These are phyloP conservation scores for Acaromyces ingoldii DNA, from an alignment of 1,284 basidiomycete species.

Conservation along the genomic window DNA sequence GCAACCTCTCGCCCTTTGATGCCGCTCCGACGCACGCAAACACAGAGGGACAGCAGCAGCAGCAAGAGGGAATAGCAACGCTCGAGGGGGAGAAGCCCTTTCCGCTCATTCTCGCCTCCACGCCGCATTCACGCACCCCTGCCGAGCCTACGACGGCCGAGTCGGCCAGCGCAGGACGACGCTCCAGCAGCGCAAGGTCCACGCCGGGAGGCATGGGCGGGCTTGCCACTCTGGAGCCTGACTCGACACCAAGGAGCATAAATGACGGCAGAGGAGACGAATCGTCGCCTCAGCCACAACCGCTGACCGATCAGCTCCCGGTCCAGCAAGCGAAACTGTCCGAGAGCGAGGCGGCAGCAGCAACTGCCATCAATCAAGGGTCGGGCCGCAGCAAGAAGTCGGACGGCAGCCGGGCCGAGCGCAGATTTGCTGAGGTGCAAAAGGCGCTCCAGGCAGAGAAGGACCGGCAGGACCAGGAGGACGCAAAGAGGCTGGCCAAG, in stretches of 20 bases:
- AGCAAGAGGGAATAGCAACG: constrained; percentile 20
- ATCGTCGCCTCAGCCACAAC: neutral
- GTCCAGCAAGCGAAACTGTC: neutral
- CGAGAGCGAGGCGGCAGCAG: neutral
- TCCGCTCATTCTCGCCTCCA: neutral
- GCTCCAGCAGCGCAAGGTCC: constrained; percentile 16
- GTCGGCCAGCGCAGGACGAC: neutral
- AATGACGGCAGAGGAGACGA: too few relatives aligned
- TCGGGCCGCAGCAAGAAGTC: neutral
- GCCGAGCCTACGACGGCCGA: constrained; percentile 6
- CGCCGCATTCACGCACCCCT: neutral
- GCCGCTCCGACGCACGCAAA: too few relatives aligned
- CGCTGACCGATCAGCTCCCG: neutral
- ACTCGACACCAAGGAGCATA: constrained; percentile 5
- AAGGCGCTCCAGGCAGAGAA: constrained; percentile 23
- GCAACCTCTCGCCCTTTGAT: constrained; percentile 31
- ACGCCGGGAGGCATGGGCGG: neutral
- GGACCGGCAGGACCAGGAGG: constrained; percentile 27
- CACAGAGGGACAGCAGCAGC: constrained; percentile 9
- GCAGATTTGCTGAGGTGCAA: constrained; percentile 29
- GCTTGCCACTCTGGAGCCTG: constrained; percentile 1
- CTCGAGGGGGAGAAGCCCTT: constrained; percentile 13
- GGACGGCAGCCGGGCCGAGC: constrained; percentile 16
- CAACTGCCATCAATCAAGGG: neutral
- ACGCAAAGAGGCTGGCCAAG: constrained; percentile 16